Conservation (phyloP, 75 land plant species). For the Picea sitchensis region DNA sequence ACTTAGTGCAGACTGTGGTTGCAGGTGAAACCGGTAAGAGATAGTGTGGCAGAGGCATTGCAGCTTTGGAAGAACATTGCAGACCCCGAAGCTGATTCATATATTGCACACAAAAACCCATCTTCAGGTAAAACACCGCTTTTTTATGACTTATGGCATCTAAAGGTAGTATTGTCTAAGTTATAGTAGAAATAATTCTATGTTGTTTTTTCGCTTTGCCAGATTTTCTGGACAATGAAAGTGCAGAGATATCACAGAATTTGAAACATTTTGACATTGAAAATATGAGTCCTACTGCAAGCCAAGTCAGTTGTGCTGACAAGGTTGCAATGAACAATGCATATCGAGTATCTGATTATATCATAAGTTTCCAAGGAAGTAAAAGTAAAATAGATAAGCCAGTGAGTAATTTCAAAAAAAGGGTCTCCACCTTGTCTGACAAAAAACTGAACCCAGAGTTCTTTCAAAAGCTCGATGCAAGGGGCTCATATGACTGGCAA, state of each 20-base stretch:
- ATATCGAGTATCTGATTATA: background rate
- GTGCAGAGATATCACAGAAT: background rate
- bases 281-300: background rate
- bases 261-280: background rate
- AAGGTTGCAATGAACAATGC: background rate
- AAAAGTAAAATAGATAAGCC: conserved; percentile 5
- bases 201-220: background rate
- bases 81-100: conserved; percentile 7
- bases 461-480: conserved; percentile 25
- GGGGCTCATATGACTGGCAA: conserved; percentile 30
- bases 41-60: conserved; percentile 30
- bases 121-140: background rate
- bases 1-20: background rate
- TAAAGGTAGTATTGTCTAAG: background rate
- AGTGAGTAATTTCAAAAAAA: conserved; percentile 3
- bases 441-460: conserved; percentile 37
- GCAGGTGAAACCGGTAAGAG: conserved; percentile 38
- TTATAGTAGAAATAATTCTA: background rate
- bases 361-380: background rate
- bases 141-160: background rate
- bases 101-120: background rate
- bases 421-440: conserved; percentile 13
- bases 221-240: background rate
- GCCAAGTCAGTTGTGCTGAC: background rate
- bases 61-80: conserved; percentile 33